Evolutionary conservation across 1,139 yeast species (phyloP), one percentile per base, ranked within the genome.

Genomic region (Hyphopichia fennica): DNA sequence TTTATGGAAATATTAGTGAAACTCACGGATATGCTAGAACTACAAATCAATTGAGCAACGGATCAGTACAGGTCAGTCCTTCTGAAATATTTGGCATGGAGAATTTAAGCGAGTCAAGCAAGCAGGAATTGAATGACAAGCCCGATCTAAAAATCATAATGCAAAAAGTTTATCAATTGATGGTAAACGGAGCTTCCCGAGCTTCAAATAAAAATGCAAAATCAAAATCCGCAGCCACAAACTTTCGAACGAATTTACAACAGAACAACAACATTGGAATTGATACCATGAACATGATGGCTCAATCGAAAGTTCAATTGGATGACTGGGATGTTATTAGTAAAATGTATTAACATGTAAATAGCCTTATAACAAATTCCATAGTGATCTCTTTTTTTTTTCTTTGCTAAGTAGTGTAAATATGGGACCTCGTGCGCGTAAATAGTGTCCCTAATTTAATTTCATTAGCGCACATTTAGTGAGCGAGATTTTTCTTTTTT

Each of bases 251-350:
- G 11, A 25, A 11, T 11, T 25, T 11, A 25, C n/a, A 7, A 25
- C 28, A 25, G 53, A 20, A 47, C n/a, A 52, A 57, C 40, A 58
- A 56, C 17, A 48, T 62, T 38, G 52, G 60, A 14, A 51, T 13
- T 14, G 57, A 58, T 40, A 34, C 43, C 3, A 25, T 51, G 18
- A 41, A 43, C 17, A 48, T 53, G 54, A 53, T 54, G 53, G 50
- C 50, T 10, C 68, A 67, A 46, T 57, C 68, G 1, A 64, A 58
- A 43, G 51, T 57, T 10, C 66, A 62, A 41, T 47, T 65, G 27
- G 72, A 67, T 19, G 76, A 70, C 31, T 72, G 78, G 78, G 77
- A 70, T 47, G 57, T 71, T 23, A 69, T 72, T 3, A 69, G 76
- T 43, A 63, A 63, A 36, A 60, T 61, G 58, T 54, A 56, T 41